phyloP scores from a whole-genome alignment of 768 basidiomycete species.

The Mycena pura region DNA sequence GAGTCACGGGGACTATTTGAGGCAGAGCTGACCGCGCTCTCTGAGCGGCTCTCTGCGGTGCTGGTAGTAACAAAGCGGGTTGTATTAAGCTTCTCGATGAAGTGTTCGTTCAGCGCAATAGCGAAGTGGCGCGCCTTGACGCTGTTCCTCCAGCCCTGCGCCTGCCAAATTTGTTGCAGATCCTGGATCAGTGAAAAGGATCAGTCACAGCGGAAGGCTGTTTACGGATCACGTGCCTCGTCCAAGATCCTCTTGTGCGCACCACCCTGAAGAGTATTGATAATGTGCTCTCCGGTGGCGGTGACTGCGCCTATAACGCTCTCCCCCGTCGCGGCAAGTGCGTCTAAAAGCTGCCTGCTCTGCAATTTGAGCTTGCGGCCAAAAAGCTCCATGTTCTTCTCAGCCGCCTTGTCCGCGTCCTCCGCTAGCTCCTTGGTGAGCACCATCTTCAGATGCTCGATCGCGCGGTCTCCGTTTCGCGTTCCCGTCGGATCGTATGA shows the following conservation, averaged over 20 bases:
- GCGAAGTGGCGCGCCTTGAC: constrained; percentile 47
- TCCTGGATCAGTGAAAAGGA: constrained; percentile 37
- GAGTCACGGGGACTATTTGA: constrained; percentile 15
- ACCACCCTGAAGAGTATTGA: constrained; percentile 36
- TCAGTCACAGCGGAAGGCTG: background rate
- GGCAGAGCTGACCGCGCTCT: background rate
- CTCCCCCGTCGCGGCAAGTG: too few species aligned
- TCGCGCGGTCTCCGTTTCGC: constrained; percentile 28
- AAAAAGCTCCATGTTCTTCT: constrained; percentile 41
- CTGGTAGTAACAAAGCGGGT: too few species aligned
- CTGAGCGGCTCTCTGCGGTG: background rate
- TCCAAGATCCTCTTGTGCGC: constrained; percentile 43
- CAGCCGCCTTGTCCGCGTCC: constrained; percentile 32
- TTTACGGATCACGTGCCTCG: constrained; percentile 13
- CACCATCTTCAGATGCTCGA: constrained; percentile 19
- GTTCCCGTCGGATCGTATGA: background rate
- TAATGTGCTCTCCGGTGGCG: constrained; percentile 35
- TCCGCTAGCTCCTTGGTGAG: constrained; percentile 28
- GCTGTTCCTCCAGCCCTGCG: constrained; percentile 48
- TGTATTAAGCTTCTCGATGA: constrained; percentile 17
- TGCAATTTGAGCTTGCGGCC: constrained; percentile 43
- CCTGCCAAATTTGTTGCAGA: constrained; percentile 46
- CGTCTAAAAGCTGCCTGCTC: constrained; percentile 31
- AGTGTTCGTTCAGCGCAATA: constrained; percentile 32
- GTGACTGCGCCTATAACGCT: too few species aligned